Conservation (phyloP, 768 basidiomycete species). For the Hortiboletus flavorubellus region DNA sequence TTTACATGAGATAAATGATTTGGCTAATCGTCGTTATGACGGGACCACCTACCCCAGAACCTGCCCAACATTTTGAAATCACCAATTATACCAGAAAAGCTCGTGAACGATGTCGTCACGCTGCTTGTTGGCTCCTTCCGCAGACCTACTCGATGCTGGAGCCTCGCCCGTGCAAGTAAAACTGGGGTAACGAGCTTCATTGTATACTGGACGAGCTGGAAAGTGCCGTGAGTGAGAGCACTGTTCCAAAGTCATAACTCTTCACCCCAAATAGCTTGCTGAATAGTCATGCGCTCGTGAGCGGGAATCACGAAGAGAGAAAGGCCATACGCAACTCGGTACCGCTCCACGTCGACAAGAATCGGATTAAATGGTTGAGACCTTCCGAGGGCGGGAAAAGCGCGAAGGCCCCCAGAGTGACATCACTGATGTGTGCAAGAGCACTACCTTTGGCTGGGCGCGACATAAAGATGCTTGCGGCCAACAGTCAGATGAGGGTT, state of each 20-base stretch:
- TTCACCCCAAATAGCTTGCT: conserved; percentile 76
- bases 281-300: conserved; percentile 7
- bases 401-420: conserved; percentile 61
- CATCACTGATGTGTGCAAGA: conserved; percentile 55
- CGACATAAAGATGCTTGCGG: conserved; percentile 46
- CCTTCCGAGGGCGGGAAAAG: conserved; percentile 56
- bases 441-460: conserved; percentile 43
- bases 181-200: conserved; percentile 68
- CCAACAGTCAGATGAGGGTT: not conserved
- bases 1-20: not conserved
- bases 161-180: conserved; percentile 60
- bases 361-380: conserved; percentile 70
- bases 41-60: conserved; percentile 64
- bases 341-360: conserved; percentile 80
- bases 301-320: conserved; percentile 8
- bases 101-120: conserved; percentile 50
- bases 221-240: conserved; percentile 1
- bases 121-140: conserved; percentile 50
- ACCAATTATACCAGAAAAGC: conserved; percentile 52
- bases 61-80: conserved; percentile 75
- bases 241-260: not conserved
- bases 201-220: conserved; percentile 68
- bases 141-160: conserved; percentile 65
- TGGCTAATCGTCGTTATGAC: not conserved
- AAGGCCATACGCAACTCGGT: conserved; percentile 64